Base-by-base conservation (phyloP, 2,329 filamentous ascomycete species). In the Fusarium liriodendri region DNA sequence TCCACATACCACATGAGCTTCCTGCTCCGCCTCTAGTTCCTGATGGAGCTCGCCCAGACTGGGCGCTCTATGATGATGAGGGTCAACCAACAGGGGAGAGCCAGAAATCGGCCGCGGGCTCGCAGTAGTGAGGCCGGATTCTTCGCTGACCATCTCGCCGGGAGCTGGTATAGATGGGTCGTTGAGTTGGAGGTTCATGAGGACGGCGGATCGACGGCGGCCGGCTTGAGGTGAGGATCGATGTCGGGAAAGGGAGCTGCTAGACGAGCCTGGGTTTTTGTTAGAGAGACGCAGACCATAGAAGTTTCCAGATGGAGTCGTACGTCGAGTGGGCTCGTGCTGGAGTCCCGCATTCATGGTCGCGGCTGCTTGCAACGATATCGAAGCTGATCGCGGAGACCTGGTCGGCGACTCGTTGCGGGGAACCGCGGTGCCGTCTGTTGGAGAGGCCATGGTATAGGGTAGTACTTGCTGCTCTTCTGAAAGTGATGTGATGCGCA, bases 11-110 rank as follows among this genome's bases (percentile, higher is more conserved):
- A 95, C 93, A 82, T 95, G 93, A 27, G 90, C 92, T 79, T 95
- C 93, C 80, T 95, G 93, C 83, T 95, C 93, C 62, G 91, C 92
- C 81, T 95, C 93, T 2, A 95, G 86, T 82, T 95, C 92, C 79
- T 95, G 93, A 76, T 95, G 93, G 47, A 95, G 88, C 81, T 95
- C 93, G 20, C 93, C 93, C 71, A 95, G 82, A 79, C 93, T 95
- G 3, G 92, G 92, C 1, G 91, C 84, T 58, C 93, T 87, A 74
- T 90, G 89, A 78, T 93, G 92, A 75, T 90, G 88, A 18, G 90
- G 89, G 74, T 91, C 89, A 37, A 79, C 80, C 63, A 83, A 78
- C 60, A 85, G 80, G 9, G 88, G 86, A 11, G 88, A 89, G 65
- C 84, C 78, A 67, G 87, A 82, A 5, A 88, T 72, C n/a, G 84